These are phyloP conservation scores for Viola pubescens DNA, from an alignment of 441 rosid species.

Conservation along the genomic window DNA sequence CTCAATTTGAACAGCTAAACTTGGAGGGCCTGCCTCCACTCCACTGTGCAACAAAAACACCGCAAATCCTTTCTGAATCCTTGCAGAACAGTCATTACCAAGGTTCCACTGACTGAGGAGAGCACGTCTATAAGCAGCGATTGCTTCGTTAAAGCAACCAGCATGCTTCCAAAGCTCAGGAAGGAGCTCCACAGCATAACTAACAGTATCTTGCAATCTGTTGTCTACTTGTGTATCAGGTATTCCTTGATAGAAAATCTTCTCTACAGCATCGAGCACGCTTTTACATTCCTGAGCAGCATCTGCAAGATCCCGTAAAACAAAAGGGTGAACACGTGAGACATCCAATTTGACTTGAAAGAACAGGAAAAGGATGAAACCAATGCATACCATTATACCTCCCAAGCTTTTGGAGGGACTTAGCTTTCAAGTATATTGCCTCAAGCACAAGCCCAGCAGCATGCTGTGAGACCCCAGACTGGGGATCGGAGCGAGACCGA, in stretches of 20 bases:
- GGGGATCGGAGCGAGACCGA: conserved; percentile 42
- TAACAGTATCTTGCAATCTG: conserved; percentile 69
- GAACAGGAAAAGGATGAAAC: neutral
- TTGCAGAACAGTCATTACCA: conserved; percentile 57
- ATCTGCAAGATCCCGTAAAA: conserved; percentile 39
- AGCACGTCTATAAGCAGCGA: conserved; percentile 74
- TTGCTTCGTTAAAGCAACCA: conserved; percentile 57
- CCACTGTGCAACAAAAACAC: conserved; percentile 76
- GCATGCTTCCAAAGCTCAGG: conserved; percentile 80
- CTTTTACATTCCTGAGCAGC: conserved; percentile 77
- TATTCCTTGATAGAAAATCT: conserved; percentile 68
- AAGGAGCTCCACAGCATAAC: conserved; percentile 82
- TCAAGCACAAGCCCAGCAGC: conserved; percentile 80
- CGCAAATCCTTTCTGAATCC: conserved; percentile 81
- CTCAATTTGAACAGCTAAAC: conserved; percentile 64
- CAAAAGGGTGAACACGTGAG: conserved; percentile 12
- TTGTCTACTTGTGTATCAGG: conserved; percentile 66
- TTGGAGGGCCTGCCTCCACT: conserved; percentile 74
- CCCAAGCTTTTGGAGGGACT: conserved; percentile 85
- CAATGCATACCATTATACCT: conserved; percentile 47
- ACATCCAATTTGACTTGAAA: no score
- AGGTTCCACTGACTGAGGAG: conserved; percentile 88
- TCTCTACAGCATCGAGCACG: conserved; percentile 86
- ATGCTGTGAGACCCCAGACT: conserved; percentile 49
- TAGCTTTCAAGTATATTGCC: conserved; percentile 81